Conservation (phyloP, 2,329 filamentous ascomycete species). For the Furcasterigmium furcatum region DNA sequence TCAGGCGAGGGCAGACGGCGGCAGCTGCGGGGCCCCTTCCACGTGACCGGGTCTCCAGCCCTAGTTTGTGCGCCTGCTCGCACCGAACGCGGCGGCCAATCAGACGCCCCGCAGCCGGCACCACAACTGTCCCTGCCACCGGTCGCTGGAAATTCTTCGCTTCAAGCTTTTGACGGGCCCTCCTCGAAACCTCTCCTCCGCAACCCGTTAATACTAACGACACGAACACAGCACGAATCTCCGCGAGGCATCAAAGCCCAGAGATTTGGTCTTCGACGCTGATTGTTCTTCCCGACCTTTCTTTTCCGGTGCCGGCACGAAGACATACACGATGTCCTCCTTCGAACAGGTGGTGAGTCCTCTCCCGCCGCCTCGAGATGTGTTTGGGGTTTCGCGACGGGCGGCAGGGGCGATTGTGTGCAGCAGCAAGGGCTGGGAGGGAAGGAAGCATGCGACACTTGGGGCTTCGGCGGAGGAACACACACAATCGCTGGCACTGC, state of each 20-base stretch:
- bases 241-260: constrained; percentile 12
- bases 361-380: neutral
- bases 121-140: neutral
- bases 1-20: too few relatives aligned
- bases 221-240: constrained; percentile 14
- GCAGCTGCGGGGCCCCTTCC: neutral
- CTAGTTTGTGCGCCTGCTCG: neutral
- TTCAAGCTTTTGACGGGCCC: constrained; percentile 13
- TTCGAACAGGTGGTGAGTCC: constrained; percentile 71
- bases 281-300: constrained; percentile 7
- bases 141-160: constrained; percentile 15
- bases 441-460: neutral
- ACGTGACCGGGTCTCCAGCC: neutral
- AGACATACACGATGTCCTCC: constrained; percentile 55
- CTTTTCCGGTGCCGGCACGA: constrained; percentile 27
- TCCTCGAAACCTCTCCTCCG: constrained; percentile 11
- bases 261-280: constrained; percentile 16
- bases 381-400: neutral
- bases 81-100: neutral
- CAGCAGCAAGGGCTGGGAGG: neutral
- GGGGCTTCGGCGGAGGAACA: too few relatives aligned
- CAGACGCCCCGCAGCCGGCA: neutral
- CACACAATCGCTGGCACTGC: neutral
- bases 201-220: constrained; percentile 15
- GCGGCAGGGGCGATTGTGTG: neutral